These are phyloP conservation scores for Nothophytophthora sp. DNA, from an alignment of 352 stramenopile genomes.

Conservation along the genomic window DNA sequence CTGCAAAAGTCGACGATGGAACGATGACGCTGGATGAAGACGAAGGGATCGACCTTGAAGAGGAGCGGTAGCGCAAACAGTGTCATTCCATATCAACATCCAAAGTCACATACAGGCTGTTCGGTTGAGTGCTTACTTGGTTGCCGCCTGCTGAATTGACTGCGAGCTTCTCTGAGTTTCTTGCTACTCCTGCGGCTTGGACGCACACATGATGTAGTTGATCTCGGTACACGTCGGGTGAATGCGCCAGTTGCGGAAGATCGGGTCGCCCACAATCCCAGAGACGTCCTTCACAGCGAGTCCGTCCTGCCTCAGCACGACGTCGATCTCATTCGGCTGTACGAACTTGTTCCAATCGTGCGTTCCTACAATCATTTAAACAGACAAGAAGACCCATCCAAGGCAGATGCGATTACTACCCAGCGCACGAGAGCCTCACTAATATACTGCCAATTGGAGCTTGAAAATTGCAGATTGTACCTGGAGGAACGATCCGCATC, in stretches of 20 bases:
- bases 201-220: slow-evolving; percentile 86
- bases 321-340: slow-evolving; percentile 61
- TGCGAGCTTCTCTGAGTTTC: not conserved
- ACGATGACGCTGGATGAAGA: slow-evolving; percentile 1
- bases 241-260: slow-evolving; percentile 74
- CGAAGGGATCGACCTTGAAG: slow-evolving; percentile 2
- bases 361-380: slow-evolving; percentile 36
- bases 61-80: slow-evolving; percentile 13
- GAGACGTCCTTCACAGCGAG: slow-evolving; percentile 69
- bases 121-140: not conserved
- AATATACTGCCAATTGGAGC: not conserved
- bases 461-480: slow-evolving; percentile 6
- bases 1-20: slow-evolving; percentile 21
- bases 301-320: slow-evolving; percentile 58
- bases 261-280: slow-evolving; percentile 77
- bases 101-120: not conserved
- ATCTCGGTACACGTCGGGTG: slow-evolving; percentile 70
- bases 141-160: not conserved
- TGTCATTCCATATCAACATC: too few species aligned
- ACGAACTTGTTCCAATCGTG: slow-evolving; percentile 90
- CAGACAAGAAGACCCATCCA: not conserved
- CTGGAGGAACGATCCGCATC: slow-evolving; percentile 69
- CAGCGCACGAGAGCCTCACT: not conserved
- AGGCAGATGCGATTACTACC: not conserved
- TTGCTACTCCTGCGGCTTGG: slow-evolving; percentile 46